phyloP scores from a whole-genome alignment of 1,284 basidiomycete species.

The Rhizopogon hawkerae region DNA sequence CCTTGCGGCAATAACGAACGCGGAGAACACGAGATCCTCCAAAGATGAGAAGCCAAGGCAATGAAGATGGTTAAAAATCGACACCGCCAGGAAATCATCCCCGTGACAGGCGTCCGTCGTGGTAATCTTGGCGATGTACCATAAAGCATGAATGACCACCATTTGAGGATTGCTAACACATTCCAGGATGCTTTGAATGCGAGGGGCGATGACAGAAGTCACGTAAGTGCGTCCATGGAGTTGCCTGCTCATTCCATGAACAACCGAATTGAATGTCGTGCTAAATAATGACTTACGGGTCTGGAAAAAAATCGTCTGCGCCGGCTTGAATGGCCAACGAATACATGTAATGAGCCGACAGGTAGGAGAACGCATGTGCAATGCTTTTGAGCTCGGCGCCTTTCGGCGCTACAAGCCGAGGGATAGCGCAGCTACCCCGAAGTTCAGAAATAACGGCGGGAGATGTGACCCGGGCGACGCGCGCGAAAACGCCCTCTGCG shows the following conservation, averaged over 20 bases:
- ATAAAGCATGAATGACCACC: slow-evolving; percentile 39
- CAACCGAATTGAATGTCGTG: neutral
- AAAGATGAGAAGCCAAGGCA: slow-evolving; percentile 20
- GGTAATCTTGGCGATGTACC: slow-evolving; percentile 36
- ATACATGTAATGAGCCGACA: neutral
- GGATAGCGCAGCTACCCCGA: neutral
- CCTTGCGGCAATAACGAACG: slow-evolving; percentile 41
- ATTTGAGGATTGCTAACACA: slow-evolving; percentile 26
- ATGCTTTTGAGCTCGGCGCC: neutral
- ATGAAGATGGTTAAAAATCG: slow-evolving; percentile 24
- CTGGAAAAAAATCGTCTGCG: neutral
- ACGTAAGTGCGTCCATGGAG: neutral
- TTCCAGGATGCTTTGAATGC: slow-evolving; percentile 13
- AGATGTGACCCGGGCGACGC: neutral
- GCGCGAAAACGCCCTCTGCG: neutral
- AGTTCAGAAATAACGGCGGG: neutral
- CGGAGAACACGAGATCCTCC: slow-evolving; percentile 29
- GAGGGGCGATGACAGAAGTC: neutral
- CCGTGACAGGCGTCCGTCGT: slow-evolving; percentile 4
- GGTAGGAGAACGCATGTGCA: neutral
- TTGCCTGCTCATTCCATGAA: neutral
- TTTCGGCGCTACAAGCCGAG: neutral
- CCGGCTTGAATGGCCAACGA: neutral
- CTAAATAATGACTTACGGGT: neutral
- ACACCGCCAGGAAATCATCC: slow-evolving; percentile 21